Evolutionary conservation across 208 protist species (phyloP).

Genomic region (Wallacemonas sp.): DNA sequence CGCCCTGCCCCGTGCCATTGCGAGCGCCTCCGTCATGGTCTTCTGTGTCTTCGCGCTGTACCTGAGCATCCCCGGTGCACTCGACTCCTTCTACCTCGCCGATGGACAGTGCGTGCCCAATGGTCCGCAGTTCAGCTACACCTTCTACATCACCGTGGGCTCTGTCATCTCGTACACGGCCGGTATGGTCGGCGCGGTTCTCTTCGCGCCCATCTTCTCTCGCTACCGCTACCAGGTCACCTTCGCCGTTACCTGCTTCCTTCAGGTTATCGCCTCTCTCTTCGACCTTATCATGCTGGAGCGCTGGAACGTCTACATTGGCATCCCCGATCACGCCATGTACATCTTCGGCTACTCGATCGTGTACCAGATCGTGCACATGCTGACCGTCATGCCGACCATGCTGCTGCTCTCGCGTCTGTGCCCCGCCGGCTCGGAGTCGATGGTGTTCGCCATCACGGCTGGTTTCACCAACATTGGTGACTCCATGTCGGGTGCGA

Average conservation of each 20-base stretch:
- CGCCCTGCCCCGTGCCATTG: constrained; percentile 15
- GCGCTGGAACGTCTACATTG: constrained; percentile 38
- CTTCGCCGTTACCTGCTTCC: constrained; percentile 27
- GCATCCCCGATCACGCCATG: constrained; percentile 39
- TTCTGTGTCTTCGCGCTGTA: constrained; percentile 26
- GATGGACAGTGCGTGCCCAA: constrained; percentile 28
- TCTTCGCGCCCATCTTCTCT: constrained; percentile 43
- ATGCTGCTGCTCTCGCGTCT: constrained; percentile 64
- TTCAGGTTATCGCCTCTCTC: constrained; percentile 28
- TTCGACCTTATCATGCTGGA: constrained; percentile 49
- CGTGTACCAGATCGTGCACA: constrained; percentile 41
- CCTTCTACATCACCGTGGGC: constrained; percentile 43
- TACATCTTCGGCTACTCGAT: constrained; percentile 58
- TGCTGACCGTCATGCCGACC: constrained; percentile 62
- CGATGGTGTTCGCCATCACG: constrained; percentile 57
- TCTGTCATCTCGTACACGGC: constrained; percentile 30
- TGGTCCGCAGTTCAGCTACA: constrained; percentile 49
- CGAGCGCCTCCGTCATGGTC: constrained; percentile 11
- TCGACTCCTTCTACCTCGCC: constrained; percentile 42
- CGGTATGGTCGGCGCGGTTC: constrained; percentile 23
- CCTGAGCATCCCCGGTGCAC: constrained; percentile 24
- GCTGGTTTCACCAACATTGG: constrained; percentile 71
- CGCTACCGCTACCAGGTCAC: constrained; percentile 38
- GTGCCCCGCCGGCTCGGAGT: constrained; percentile 60
- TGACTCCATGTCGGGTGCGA: constrained; percentile 28